A percentile compares a stretch with the other conserved stretches of the same genome.
Conservation (phyloP, 2,329 filamentous ascomycete genomes). For the Ophiognomonia clavigignenti-juglandacearum region DNA sequence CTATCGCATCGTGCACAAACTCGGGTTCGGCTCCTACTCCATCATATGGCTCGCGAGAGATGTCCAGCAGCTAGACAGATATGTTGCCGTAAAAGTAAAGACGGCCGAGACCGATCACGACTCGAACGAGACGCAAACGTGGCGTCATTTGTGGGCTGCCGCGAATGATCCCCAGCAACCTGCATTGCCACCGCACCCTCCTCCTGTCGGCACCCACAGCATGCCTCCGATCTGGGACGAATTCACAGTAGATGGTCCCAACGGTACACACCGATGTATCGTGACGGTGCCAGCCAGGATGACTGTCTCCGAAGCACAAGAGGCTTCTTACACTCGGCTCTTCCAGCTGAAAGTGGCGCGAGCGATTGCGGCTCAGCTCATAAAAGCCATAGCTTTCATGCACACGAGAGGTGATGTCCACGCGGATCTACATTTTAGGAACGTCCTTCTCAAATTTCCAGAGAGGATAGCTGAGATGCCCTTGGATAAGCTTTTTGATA, state of each 20-base stretch:
- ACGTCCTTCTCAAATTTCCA: slow-evolving; percentile 2
- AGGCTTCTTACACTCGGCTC: slow-evolving; percentile 4
- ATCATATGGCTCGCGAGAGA: slow-evolving; percentile 1
- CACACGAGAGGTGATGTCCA: slow-evolving; percentile 4
- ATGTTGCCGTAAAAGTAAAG: slow-evolving; percentile 2
- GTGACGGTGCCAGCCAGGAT: background rate
- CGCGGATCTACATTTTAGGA: slow-evolving; percentile 2
- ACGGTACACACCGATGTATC: slow-evolving; percentile 1
- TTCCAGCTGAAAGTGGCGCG: background rate
- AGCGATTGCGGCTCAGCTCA: slow-evolving; percentile 3
- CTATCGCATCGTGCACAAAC: slow-evolving; percentile 5
- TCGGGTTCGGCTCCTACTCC: slow-evolving; percentile 9
- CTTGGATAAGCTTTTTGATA: background rate
- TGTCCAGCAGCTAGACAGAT: background rate
- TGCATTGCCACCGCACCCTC: background rate
- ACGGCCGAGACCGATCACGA: background rate
- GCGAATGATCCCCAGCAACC: background rate
- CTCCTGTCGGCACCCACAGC: background rate
- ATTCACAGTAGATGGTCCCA: background rate
- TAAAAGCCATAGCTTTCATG: slow-evolving; percentile 5
- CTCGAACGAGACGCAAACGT: background rate
- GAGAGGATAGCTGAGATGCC: background rate
- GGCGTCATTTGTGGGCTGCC: background rate
- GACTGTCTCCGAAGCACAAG: slow-evolving; percentile 2
- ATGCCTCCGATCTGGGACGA: slow-evolving; percentile 2